These are phyloP conservation scores for Rhodotorula sp. DNA, from an alignment of 1,284 basidiomycete species.

Conservation along the genomic window DNA sequence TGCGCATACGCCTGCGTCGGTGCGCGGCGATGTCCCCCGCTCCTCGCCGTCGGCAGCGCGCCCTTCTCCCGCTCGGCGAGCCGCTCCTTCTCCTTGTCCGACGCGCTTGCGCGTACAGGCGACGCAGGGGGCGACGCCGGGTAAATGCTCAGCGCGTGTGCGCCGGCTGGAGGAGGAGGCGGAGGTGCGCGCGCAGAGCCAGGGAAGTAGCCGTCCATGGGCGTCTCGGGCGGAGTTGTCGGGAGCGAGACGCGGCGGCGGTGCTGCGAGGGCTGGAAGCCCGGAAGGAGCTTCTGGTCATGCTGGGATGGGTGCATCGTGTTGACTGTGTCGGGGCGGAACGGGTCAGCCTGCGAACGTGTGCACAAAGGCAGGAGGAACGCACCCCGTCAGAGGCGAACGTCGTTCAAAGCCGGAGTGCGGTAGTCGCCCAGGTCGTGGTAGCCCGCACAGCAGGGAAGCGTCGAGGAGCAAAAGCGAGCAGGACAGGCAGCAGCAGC, in stretches of 20 bases:
- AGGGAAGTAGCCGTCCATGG: slow-evolving; percentile 19
- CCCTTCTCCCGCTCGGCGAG: neutral
- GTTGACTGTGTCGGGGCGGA: neutral
- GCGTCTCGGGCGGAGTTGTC: slow-evolving; percentile 22
- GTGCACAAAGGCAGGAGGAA: neutral
- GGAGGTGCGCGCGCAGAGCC: neutral
- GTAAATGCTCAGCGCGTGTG: neutral
- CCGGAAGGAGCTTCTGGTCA: neutral
- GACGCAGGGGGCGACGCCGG: slow-evolving; percentile 15
- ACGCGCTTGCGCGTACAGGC: neutral
- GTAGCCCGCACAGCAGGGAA: too few species aligned
- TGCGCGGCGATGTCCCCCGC: neutral
- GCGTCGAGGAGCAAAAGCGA: too few species aligned
- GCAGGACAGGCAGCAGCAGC: too few species aligned
- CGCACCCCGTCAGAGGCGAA: too few species aligned
- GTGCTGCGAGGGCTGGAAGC: neutral
- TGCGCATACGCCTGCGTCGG: slow-evolving; percentile 19
- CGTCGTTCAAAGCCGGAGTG: too few species aligned
- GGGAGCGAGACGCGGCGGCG: slow-evolving; percentile 20
- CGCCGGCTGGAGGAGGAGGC: neutral
- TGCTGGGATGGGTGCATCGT: neutral
- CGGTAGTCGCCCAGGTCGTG: too few species aligned
- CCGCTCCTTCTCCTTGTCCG: neutral
- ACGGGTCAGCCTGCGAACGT: neutral
- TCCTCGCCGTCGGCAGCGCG: neutral